Conservation (phyloP, 2,329 filamentous ascomycete genomes). For the Aureobasidium sp. region DNA sequence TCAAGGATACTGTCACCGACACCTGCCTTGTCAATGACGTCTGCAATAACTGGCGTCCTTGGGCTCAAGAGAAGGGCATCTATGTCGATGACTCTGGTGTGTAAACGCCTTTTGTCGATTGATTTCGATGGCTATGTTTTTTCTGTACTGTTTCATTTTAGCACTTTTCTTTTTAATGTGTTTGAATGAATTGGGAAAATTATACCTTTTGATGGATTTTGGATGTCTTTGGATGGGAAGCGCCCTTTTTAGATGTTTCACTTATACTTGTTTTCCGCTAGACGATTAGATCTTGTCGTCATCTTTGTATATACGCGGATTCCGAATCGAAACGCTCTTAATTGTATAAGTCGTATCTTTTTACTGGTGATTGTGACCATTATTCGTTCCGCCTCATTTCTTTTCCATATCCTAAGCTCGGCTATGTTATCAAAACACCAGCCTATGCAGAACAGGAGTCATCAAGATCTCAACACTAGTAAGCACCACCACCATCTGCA, state of each 20-base stretch:
- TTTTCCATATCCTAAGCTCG: too few relatives aligned
- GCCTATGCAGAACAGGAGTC: too few relatives aligned
- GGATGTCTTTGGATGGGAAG: neutral
- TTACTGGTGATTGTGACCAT: too few relatives aligned
- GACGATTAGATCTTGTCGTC: neutral
- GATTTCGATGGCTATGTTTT: neutral
- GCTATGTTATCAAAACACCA: too few relatives aligned
- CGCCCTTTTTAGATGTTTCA: neutral
- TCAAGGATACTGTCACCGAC: slow-evolving; percentile 14
- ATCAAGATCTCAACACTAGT: too few relatives aligned
- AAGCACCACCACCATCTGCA: too few relatives aligned
- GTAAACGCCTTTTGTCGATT: slow-evolving; percentile 14
- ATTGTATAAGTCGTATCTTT: too few relatives aligned
- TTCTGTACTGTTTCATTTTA: neutral
- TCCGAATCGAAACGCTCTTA: too few relatives aligned
- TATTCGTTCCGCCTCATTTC: too few relatives aligned
- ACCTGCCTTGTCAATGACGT: slow-evolving; percentile 19
- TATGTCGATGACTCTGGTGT: slow-evolving; percentile 19
- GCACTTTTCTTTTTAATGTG: neutral
- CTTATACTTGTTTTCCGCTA: neutral
- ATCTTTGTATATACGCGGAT: neutral
- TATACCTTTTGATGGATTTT: neutral
- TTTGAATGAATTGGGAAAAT: neutral
- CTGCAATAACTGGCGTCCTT: slow-evolving; percentile 20
- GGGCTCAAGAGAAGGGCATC: slow-evolving; percentile 17